Percentiles rank a stretch among this genome's conserved stretches.
Conservation (phyloP, 768 basidiomycete species). For the Russula earlei region DNA sequence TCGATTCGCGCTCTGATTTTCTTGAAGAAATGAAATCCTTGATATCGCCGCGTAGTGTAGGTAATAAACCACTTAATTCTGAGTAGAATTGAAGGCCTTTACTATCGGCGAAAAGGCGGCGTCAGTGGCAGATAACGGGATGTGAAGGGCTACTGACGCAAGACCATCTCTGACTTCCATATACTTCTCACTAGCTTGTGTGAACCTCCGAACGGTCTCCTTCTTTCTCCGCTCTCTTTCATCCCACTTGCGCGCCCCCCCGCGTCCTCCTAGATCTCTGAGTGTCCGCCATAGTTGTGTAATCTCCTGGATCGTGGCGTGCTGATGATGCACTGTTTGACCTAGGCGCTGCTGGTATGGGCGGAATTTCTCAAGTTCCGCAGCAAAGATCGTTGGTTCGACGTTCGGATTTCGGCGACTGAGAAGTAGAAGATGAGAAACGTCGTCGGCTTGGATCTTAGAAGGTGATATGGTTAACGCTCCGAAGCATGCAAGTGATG, state of each 20-base stretch:
- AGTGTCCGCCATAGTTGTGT: slow-evolving; percentile 63
- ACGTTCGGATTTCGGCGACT: slow-evolving; percentile 78
- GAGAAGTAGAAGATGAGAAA: slow-evolving; percentile 86
- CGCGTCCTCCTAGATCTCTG: slow-evolving; percentile 64
- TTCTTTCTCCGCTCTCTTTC: slow-evolving; percentile 73
- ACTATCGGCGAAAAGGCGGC: slow-evolving; percentile 30
- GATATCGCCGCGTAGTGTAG: slow-evolving; percentile 47
- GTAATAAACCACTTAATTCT: slow-evolving; percentile 59
- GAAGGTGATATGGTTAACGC: neutral
- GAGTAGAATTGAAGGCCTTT: slow-evolving; percentile 87
- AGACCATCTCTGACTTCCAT: slow-evolving; percentile 81
- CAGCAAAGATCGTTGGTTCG: slow-evolving; percentile 82
- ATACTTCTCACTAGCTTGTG: slow-evolving; percentile 71
- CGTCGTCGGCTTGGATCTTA: slow-evolving; percentile 92
- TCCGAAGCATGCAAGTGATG: neutral
- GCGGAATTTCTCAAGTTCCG: slow-evolving; percentile 91
- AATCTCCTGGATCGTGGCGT: slow-evolving; percentile 64
- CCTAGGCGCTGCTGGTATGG: slow-evolving; percentile 80
- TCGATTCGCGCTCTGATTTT: slow-evolving; percentile 55
- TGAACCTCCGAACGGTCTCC: slow-evolving; percentile 63
- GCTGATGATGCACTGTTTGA: slow-evolving; percentile 71
- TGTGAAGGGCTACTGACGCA: slow-evolving; percentile 43
- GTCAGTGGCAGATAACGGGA: slow-evolving; percentile 9
- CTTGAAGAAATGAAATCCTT: slow-evolving; percentile 55
- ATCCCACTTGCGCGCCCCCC: slow-evolving; percentile 70